Percentiles rank a stretch among this genome's conserved stretches.
Conservation (phyloP, 1,139 yeast genomes). For the Citeromyces hawaiiensis region DNA sequence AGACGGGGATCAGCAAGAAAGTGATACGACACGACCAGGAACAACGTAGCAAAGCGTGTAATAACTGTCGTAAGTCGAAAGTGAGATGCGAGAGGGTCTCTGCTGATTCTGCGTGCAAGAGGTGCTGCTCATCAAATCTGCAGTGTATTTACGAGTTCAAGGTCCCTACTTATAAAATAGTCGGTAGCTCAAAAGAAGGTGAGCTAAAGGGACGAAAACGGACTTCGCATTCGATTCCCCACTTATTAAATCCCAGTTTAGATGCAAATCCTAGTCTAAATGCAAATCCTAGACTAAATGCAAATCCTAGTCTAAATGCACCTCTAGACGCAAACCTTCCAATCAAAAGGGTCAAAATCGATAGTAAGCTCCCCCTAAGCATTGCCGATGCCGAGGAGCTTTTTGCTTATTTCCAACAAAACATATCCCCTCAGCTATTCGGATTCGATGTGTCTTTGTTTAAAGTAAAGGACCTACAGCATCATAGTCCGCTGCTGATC, state of each 20-base stretch:
- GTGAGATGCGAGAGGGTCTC: slow-evolving; percentile 37
- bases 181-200: slow-evolving; percentile 5
- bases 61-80: slow-evolving; percentile 49
- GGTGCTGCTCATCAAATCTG: slow-evolving; percentile 39
- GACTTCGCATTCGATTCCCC: not conserved
- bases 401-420: slow-evolving; percentile 36
- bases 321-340: no score
- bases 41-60: slow-evolving; percentile 37
- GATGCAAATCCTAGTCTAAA: no score
- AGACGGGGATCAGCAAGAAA: slow-evolving; percentile 3
- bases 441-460: slow-evolving; percentile 49
- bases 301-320: no score
- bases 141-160: slow-evolving; percentile 47
- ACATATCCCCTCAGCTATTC: slow-evolving; percentile 51
- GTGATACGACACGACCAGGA: slow-evolving; percentile 9
- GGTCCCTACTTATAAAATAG: slow-evolving; percentile 30
- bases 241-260: slow-evolving; percentile 5
- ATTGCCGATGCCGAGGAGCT: slow-evolving; percentile 34
- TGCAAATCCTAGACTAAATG: no score
- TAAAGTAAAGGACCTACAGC: slow-evolving; percentile 38
- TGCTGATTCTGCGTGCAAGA: slow-evolving; percentile 37
- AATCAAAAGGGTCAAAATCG: slow-evolving; percentile 6
- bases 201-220: not conserved
- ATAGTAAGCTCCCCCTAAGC: slow-evolving; percentile 12
- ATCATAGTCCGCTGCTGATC: slow-evolving; percentile 41